Evolutionary conservation across 331 rosid genomes (phyloP).

Genomic region (Acacia concinna): DNA sequence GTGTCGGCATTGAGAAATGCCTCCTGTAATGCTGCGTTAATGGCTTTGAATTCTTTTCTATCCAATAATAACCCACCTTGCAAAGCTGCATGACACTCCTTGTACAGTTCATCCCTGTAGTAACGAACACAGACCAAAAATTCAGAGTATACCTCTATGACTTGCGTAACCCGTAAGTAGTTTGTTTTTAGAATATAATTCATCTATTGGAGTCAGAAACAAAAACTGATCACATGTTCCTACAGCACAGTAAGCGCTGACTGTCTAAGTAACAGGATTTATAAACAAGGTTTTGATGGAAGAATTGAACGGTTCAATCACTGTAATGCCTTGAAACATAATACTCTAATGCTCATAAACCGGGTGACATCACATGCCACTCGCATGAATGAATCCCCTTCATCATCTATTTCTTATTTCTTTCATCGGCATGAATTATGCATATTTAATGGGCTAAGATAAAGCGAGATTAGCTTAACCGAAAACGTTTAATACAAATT

Average conservation of each 20-base stretch:
- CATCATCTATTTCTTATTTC: not conserved
- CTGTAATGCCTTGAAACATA: not conserved
- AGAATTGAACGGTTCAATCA: not conserved
- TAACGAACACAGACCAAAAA: conserved; percentile 33
- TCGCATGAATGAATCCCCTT: not conserved
- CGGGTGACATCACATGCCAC: not conserved
- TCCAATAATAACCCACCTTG: conserved; percentile 71
- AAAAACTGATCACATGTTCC: not conserved
- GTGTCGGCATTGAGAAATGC: conserved; percentile 72
- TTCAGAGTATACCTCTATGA: conserved; percentile 13
- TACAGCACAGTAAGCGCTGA: conserved; percentile 1
- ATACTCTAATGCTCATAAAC: not conserved
- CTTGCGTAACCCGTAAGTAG: not conserved
- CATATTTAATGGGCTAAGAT: not conserved
- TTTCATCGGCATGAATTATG: not conserved
- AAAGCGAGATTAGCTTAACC: not conserved
- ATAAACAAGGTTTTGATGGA: not conserved
- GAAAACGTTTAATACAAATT: not conserved
- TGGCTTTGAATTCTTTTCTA: conserved; percentile 57
- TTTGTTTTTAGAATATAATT: not conserved
- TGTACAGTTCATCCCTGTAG: conserved; percentile 86
- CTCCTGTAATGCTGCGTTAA: conserved; percentile 62
- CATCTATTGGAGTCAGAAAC: conserved; percentile 1
- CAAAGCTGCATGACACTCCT: conserved; percentile 76
- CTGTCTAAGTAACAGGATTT: not conserved